A percentile compares a stretch with the other conserved stretches of the same genome.
phyloP scores from a whole-genome alignment of 306 rosid species.

The Oxytropis ochrocephala region DNA sequence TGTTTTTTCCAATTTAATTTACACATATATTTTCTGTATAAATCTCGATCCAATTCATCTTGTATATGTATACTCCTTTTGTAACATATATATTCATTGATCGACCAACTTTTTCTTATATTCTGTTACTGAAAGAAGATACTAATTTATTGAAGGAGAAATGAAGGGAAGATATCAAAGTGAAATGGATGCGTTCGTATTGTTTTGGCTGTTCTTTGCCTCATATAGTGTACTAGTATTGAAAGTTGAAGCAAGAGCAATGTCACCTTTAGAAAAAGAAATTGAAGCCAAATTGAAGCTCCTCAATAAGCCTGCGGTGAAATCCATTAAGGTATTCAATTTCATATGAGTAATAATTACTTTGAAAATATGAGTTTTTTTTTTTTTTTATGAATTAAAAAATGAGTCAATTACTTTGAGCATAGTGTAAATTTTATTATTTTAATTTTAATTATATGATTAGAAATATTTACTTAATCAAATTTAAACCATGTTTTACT shows the following conservation, averaged over 20 bases:
- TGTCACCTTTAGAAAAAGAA: not conserved
- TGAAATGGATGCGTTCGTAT: constrained; percentile 21
- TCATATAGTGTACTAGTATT: not conserved
- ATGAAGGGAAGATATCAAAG: not conserved
- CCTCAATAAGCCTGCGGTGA: constrained; percentile 46
- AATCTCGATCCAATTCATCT: not conserved
- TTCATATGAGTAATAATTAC: not conserved
- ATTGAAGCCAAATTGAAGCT: constrained; percentile 39
- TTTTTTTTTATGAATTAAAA: too few relatives aligned
- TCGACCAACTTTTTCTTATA: too few relatives aligned
- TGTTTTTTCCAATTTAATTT: not conserved
- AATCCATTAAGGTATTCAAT: constrained; percentile 36
- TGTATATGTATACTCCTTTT: not conserved
- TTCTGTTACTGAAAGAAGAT: too few relatives aligned
- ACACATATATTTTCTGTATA: not conserved
- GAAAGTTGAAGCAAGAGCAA: constrained; percentile 3
- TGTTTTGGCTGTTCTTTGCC: constrained; percentile 17
- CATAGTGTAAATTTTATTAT: too few relatives aligned
- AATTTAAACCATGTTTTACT: too few relatives aligned
- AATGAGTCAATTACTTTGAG: too few relatives aligned
- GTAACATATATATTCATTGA: too few relatives aligned
- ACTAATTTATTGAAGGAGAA: not conserved
- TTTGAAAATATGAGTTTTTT: too few relatives aligned
- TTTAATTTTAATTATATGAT: too few relatives aligned
- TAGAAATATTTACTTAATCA: not conserved